phyloP scores from a whole-genome alignment of 2,329 filamentous ascomycete genomes.

The Penicillium hordei region DNA sequence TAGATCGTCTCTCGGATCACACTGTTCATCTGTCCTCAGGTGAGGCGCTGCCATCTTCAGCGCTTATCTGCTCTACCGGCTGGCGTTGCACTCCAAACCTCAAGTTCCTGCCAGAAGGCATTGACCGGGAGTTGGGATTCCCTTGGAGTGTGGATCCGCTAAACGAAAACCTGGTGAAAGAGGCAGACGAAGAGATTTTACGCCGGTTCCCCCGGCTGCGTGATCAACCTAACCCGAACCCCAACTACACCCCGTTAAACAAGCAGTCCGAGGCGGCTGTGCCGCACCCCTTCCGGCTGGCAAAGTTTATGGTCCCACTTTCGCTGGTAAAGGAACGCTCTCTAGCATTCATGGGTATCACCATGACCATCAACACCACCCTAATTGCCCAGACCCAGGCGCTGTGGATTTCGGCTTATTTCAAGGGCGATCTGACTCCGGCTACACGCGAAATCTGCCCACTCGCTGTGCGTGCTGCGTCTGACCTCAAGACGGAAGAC shows the following conservation, averaged over 20 bases:
- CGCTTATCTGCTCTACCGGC: conserved; percentile 57
- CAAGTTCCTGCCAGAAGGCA: conserved; percentile 48
- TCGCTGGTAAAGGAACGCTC: conserved; percentile 44
- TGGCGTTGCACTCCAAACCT: conserved; percentile 55
- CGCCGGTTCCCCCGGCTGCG: conserved; percentile 51
- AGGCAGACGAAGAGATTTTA: conserved; percentile 54
- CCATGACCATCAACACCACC: conserved; percentile 48
- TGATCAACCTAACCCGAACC: conserved; percentile 40
- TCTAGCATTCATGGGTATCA: conserved; percentile 52
- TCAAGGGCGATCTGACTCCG: conserved; percentile 53
- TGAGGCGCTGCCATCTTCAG: conserved; percentile 48
- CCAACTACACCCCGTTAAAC: conserved; percentile 30
- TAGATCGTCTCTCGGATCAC: conserved; percentile 49
- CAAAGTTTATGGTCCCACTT: conserved; percentile 49
- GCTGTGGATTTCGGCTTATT: conserved; percentile 66
- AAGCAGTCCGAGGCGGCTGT: conserved; percentile 38
- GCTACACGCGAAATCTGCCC: conserved; percentile 27
- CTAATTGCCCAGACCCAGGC: conserved; percentile 51
- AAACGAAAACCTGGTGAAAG: conserved; percentile 37
- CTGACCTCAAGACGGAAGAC: conserved; percentile 16
- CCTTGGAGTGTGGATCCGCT: conserved; percentile 41
- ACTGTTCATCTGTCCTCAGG: conserved; percentile 52
- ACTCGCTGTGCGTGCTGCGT: conserved; percentile 9
- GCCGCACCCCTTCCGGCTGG: conserved; percentile 50
- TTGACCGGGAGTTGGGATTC: conserved; percentile 49